phyloP scores from a whole-genome alignment of 805 yeast species.

The Hanseniaspora pseudoguilliermondii region DNA sequence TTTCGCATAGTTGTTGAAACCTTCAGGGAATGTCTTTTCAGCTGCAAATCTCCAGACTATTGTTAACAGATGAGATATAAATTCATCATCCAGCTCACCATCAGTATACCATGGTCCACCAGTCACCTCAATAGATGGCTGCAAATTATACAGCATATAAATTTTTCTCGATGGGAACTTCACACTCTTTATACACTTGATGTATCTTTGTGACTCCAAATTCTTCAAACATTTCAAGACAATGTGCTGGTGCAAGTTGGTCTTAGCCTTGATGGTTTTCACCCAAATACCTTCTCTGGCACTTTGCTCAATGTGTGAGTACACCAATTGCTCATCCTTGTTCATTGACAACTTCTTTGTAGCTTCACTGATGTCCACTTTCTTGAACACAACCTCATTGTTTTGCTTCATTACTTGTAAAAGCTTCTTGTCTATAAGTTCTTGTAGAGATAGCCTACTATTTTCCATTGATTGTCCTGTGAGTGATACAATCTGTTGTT shows the following conservation, averaged over 20 bases:
- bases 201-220: conserved; percentile 65
- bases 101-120: conserved; percentile 99
- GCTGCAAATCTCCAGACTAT: conserved; percentile 84
- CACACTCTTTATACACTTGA: conserved; percentile 82
- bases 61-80: conserved; percentile 68
- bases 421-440: conserved; percentile 43
- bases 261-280: conserved; percentile 73
- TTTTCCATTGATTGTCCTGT: conserved; percentile 34
- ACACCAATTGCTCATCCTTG: conserved; percentile 80
- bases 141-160: conserved; percentile 85
- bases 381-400: conserved; percentile 59
- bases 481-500: conserved; percentile 50
- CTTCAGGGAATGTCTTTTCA: conserved; percentile 60
- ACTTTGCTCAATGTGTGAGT: conserved; percentile 80
- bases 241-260: conserved; percentile 85
- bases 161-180: conserved; percentile 89
- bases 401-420: conserved; percentile 58
- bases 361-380: conserved; percentile 63
- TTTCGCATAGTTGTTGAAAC: conserved; percentile 33
- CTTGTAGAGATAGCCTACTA: conserved; percentile 39
- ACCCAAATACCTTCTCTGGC: conserved; percentile 97
- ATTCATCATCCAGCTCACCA: conserved; percentile 85
- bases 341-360: conserved; percentile 62
- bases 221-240: conserved; percentile 71
- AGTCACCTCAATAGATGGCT: conserved; percentile 89